These are phyloP conservation scores for Lathyrus oleraceus DNA, from an alignment of 306 rosid genomes.

Conservation along the genomic window DNA sequence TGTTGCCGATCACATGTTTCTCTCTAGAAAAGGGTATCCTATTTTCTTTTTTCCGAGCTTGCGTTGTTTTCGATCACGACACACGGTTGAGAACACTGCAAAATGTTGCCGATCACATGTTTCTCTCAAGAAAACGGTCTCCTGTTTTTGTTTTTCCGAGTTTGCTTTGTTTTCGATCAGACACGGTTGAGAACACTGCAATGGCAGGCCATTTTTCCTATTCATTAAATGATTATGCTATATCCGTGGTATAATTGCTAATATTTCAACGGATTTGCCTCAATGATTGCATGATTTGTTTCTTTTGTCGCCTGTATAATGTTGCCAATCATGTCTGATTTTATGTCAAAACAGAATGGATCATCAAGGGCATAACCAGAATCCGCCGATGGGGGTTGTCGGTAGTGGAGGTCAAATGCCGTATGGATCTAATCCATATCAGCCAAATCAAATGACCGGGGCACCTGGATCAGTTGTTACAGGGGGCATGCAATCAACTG, in stretches of 20 bases:
- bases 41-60: not conserved
- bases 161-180: slow-evolving; percentile 13
- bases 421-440: slow-evolving; percentile 50
- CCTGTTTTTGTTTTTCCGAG: not conserved
- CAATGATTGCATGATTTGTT: slow-evolving; percentile 24
- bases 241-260: slow-evolving; percentile 3
- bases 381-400: slow-evolving; percentile 50
- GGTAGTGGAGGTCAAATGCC: slow-evolving; percentile 49
- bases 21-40: no score
- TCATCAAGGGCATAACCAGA: slow-evolving; percentile 56
- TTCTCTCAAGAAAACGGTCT: not conserved
- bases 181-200: not conserved
- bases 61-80: slow-evolving; percentile 22
- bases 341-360: slow-evolving; percentile 51
- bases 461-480: slow-evolving; percentile 42
- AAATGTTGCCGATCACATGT: not conserved
- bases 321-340: slow-evolving; percentile 3
- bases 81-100: not conserved
- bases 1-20: not conserved
- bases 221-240: slow-evolving; percentile 5
- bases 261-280: slow-evolving; percentile 13
- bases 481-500: slow-evolving; percentile 43
- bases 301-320: slow-evolving; percentile 12
- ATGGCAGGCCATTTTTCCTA: slow-evolving; percentile 3
- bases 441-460: slow-evolving; percentile 43